Evolutionary conservation across 176 grass and related monocot species (phyloP), one percentile per base, ranked within the genome.

Genomic region (Aegilops speltoides): DNA sequence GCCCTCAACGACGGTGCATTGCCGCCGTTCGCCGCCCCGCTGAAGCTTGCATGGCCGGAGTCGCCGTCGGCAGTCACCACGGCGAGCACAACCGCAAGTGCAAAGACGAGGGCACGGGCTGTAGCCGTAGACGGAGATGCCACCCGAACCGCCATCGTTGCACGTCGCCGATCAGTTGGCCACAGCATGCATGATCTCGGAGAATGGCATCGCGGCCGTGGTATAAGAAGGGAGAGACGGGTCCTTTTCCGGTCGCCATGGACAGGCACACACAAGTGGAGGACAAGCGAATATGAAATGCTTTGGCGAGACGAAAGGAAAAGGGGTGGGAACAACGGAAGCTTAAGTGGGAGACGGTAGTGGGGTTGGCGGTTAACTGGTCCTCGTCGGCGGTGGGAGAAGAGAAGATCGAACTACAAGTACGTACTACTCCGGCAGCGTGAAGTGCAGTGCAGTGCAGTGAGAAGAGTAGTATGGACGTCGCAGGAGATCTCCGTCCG

Each of bases 281-380:
- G n/a, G 62, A 37, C 8, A 43, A 66, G 43, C 34, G 60, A 74
- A 46, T 16, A 46, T 23, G 6, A 59, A 59, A 59, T 41, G 80
- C 76, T 87, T 79, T 68, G 56, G 20, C 15, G 61, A 48, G 8
- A 52, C 72, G 23, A 29, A 54, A 89, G 8, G 68, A 31, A 89
- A 87, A 62, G 25, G 14, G 45, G 89, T 89, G 86, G 80, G 89
- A 89, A 87, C 45, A 13, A 83, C 43, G 85, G 72, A 31, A 73
- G 85, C 36, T 20, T 19, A 60, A 68, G 82, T 73, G 86, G 79
- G 60, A 48, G 82, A 68, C 2, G 46, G 12, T 82, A 88, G 93
- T 95, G 93, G 82, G 79, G 77, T 85, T 85, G 91, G 84, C 90
- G 50, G 93, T 88, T 86, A 73, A 22, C 76, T 73, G 63, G 87